These are phyloP conservation scores for Pichia sp. DNA, from an alignment of 1,139 yeast genomes.

Conservation along the genomic window DNA sequence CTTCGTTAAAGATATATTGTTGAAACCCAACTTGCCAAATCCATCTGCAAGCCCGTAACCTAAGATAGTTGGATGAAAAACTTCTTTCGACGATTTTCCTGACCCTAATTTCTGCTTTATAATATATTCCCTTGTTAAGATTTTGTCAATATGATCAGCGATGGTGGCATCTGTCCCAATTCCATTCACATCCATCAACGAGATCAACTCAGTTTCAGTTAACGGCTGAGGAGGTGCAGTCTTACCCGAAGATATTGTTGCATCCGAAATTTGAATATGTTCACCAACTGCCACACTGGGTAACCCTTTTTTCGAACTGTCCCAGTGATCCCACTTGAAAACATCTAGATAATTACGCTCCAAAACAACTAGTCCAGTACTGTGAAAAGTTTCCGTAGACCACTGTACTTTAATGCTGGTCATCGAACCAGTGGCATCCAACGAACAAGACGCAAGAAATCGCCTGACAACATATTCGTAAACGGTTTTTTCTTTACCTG, in stretches of 20 bases:
- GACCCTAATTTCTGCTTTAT: slow-evolving; percentile 37
- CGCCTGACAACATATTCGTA: slow-evolving; percentile 85
- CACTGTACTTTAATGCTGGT: slow-evolving; percentile 65
- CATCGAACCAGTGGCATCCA: slow-evolving; percentile 77
- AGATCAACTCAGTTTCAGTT: slow-evolving; percentile 90
- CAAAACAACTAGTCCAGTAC: slow-evolving; percentile 67
- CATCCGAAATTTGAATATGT: slow-evolving; percentile 46
- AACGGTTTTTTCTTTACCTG: slow-evolving; percentile 60
- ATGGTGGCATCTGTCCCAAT: slow-evolving; percentile 99
- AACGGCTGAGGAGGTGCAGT: slow-evolving; percentile 78
- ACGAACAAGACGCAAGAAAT: slow-evolving; percentile 87
- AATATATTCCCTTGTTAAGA: slow-evolving; percentile 64
- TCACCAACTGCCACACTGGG: slow-evolving; percentile 64
- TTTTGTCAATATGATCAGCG: slow-evolving; percentile 92
- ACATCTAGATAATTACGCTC: slow-evolving; percentile 77
- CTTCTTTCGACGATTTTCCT: slow-evolving; percentile 37
- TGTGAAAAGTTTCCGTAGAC: slow-evolving; percentile 69
- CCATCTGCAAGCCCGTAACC: slow-evolving; percentile 91
- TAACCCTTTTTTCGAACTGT: slow-evolving; percentile 50
- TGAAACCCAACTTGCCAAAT: slow-evolving; percentile 72
- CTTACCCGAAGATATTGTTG: slow-evolving; percentile 64
- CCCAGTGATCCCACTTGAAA: slow-evolving; percentile 79
- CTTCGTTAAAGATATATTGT: slow-evolving; percentile 71
- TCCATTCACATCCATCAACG: slow-evolving; percentile 94
- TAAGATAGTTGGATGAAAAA: slow-evolving; percentile 69